A percentile compares a stretch with the other conserved stretches of the same genome.
phyloP scores from a whole-genome alignment of 495 filamentous ascomycete species.

The Tuber brumale region DNA sequence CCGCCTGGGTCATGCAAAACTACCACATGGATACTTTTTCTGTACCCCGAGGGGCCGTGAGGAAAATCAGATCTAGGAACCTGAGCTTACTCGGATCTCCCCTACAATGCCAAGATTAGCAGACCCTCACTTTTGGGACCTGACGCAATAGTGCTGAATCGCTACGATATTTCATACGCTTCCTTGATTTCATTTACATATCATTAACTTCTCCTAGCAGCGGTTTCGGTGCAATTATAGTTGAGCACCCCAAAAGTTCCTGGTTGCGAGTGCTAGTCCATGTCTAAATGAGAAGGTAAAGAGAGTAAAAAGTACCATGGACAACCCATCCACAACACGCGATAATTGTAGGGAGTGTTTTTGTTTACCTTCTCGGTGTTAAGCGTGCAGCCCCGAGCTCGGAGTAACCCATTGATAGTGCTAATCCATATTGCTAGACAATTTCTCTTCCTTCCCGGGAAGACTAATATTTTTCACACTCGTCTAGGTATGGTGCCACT shows the following conservation, averaged over 20 bases:
- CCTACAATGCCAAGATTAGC: background rate
- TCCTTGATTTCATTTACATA: background rate
- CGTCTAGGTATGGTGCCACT: background rate
- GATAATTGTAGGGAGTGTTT: background rate
- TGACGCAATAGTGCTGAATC: background rate
- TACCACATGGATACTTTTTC: background rate
- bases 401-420: conserved; percentile 18
- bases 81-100: conserved; percentile 4
- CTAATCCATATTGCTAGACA: background rate
- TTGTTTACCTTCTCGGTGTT: background rate
- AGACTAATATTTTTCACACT: background rate
- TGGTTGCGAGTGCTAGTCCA: conserved; percentile 21
- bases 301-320: background rate
- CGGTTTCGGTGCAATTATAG: background rate
- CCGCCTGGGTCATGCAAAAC: background rate
- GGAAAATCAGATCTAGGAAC: conserved; percentile 1
- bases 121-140: background rate
- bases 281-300: background rate
- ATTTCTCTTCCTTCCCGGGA: background rate
- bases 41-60: background rate
- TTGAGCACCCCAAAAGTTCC: background rate
- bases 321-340: background rate
- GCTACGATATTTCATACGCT: background rate
- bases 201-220: background rate
- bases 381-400: conserved; percentile 23